phyloP scores from a whole-genome alignment of 1,284 basidiomycete species.

The Inonotus hispidus region DNA sequence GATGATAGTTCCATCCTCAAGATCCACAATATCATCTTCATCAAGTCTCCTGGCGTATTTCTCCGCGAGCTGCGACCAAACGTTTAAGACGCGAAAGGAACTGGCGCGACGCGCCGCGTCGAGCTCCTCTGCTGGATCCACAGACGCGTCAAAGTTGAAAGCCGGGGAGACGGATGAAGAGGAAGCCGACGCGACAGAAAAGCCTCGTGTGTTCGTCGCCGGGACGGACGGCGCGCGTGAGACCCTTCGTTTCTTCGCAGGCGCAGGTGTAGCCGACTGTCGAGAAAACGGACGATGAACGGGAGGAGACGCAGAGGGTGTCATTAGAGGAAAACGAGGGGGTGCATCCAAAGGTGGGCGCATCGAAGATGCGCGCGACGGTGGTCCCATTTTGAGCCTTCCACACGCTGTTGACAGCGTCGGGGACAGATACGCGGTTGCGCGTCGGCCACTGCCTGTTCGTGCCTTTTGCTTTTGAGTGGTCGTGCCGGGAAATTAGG shows the following conservation, averaged over 20 bases:
- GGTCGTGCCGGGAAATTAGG: not conserved
- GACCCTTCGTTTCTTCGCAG: conserved; percentile 16
- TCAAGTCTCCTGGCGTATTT: conserved; percentile 60
- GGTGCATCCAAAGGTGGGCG: not conserved
- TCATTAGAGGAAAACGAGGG: conserved; percentile 10
- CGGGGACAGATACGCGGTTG: not conserved
- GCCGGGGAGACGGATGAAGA: conserved; percentile 15
- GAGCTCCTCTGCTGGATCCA: conserved; percentile 31
- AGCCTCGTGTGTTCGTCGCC: conserved; percentile 2
- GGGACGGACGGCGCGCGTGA: conserved; percentile 12
- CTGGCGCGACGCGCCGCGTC: conserved; percentile 51
- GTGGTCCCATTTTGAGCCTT: not conserved
- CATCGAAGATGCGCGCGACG: conserved; percentile 10
- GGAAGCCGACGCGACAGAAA: conserved; percentile 9
- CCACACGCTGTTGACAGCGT: not conserved
- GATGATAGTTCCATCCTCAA: conserved; percentile 50
- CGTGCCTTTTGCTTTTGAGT: not conserved
- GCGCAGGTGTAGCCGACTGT: conserved; percentile 1
- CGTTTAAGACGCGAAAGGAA: conserved; percentile 47
- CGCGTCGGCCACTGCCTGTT: not conserved
- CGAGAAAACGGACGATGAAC: conserved; percentile 13
- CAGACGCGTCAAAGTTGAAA: conserved; percentile 5
- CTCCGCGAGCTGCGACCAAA: conserved; percentile 62
- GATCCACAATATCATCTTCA: conserved; percentile 72
- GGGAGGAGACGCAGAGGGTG: conserved; percentile 19